These are phyloP conservation scores for Phytophthora melonis DNA, from an alignment of 352 stramenopile genomes.

Conservation along the genomic window DNA sequence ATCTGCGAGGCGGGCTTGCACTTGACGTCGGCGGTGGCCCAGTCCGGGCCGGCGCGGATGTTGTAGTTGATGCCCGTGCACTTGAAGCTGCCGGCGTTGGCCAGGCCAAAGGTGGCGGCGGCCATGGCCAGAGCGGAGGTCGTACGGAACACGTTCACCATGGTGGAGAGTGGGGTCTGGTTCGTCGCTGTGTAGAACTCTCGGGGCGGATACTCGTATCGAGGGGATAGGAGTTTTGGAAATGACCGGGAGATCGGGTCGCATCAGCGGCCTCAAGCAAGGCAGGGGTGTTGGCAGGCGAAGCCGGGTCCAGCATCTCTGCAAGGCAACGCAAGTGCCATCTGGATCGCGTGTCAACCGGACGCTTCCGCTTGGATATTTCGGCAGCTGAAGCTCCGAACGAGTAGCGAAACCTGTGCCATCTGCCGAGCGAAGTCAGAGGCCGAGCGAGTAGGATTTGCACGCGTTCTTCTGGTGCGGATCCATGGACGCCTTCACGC, in stretches of 20 bases:
- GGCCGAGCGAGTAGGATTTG: not conserved
- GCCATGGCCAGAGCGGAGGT: constrained; percentile 39
- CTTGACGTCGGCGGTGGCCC: constrained; percentile 51
- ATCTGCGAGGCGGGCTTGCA: constrained; percentile 68
- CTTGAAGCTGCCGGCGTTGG: constrained; percentile 48
- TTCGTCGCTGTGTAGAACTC: too few species aligned
- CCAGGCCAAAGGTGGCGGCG: constrained; percentile 30
- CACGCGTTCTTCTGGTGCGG: too few species aligned
- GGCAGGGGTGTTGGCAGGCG: not conserved
- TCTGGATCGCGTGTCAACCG: not conserved
- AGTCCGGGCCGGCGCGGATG: constrained; percentile 67
- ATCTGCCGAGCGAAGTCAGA: too few species aligned
- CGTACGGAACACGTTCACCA: constrained; percentile 47
- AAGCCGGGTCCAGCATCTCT: not conserved
- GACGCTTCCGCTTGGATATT: not conserved
- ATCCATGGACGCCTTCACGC: not conserved
- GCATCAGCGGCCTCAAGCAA: too few species aligned
- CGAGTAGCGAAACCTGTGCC: not conserved
- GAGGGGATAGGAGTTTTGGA: constrained; percentile 37
- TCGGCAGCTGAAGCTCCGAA: not conserved
- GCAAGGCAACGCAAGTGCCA: not conserved
- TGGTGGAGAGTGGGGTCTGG: constrained; percentile 16
- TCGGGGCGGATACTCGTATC: constrained; percentile 33
- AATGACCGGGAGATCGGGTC: constrained; percentile 28
- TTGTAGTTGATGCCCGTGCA: constrained; percentile 80